Evolutionary conservation across 1,284 basidiomycete species (phyloP).

Genomic region (Amylostereum chailletii): DNA sequence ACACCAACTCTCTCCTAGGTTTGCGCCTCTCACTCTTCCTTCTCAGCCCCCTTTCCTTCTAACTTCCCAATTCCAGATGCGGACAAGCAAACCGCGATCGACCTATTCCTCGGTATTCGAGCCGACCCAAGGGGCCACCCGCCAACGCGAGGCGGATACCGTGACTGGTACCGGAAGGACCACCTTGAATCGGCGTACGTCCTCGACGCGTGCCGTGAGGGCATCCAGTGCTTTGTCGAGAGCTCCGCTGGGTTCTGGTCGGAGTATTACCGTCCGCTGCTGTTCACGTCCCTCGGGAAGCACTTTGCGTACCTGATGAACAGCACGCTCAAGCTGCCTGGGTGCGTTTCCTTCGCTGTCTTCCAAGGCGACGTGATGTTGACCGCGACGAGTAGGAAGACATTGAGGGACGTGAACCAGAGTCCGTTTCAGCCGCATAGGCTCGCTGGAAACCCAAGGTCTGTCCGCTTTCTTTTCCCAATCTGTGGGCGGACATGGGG

Average conservation of each 20-base stretch:
- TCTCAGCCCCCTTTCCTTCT: conserved; percentile 5
- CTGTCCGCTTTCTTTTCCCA: conserved; percentile 2
- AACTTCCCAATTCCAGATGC: conserved; percentile 51
- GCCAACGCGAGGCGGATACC: conserved; percentile 57
- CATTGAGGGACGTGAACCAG: conserved; percentile 51
- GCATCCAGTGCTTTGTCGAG: conserved; percentile 49
- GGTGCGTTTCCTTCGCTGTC: conserved; percentile 34
- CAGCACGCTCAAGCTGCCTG: conserved; percentile 73
- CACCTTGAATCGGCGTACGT: conserved; percentile 60
- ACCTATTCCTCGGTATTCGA: conserved; percentile 88
- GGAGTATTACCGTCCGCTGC: conserved; percentile 84
- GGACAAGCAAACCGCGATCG: conserved; percentile 97
- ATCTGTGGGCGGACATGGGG: conserved; percentile 1
- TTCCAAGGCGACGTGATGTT: conserved; percentile 3
- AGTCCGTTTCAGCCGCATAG: conserved; percentile 67
- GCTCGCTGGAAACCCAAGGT: conserved; percentile 34
- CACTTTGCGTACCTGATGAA: conserved; percentile 87
- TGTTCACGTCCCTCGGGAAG: conserved; percentile 76
- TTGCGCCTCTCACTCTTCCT: not conserved
- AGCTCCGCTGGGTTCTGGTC: conserved; percentile 72
- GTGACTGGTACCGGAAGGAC: conserved; percentile 72
- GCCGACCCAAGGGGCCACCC: conserved; percentile 41
- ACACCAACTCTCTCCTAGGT: conserved; percentile 91
- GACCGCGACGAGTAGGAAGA: conserved; percentile 42
- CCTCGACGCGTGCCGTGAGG: conserved; percentile 45